These are phyloP conservation scores for Candida piceae DNA, from an alignment of 805 yeast species.

Conservation along the genomic window DNA sequence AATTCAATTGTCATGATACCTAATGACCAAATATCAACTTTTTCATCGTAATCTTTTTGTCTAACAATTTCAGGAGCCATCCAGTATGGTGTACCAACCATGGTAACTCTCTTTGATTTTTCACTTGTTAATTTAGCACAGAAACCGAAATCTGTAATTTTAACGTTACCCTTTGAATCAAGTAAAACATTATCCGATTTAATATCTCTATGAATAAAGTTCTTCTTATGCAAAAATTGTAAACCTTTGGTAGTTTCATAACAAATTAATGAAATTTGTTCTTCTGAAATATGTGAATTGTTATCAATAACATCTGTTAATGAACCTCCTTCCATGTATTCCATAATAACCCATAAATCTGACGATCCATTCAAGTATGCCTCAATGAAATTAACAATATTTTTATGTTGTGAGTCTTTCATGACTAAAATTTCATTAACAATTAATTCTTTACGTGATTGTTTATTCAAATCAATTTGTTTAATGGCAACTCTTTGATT, in stretches of 20 bases:
- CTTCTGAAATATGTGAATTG: slow-evolving; percentile 72
- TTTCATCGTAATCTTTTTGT: slow-evolving; percentile 91
- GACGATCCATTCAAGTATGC: slow-evolving; percentile 74
- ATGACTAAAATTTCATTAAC: slow-evolving; percentile 94
- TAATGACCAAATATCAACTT: slow-evolving; percentile 95
- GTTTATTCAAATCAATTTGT: slow-evolving; percentile 88
- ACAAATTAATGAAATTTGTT: slow-evolving; percentile 89
- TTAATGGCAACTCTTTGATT: slow-evolving; percentile 85
- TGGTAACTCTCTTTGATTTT: slow-evolving; percentile 85
- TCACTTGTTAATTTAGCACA: slow-evolving; percentile 89
- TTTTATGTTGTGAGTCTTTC: slow-evolving; percentile 92
- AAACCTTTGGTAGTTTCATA: slow-evolving; percentile 87
- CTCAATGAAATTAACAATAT: slow-evolving; percentile 91
- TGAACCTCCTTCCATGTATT: slow-evolving; percentile 98
- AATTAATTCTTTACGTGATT: slow-evolving; percentile 91
- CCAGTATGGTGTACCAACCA: slow-evolving; percentile 99
- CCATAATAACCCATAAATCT: slow-evolving; percentile 99
- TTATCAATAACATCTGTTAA: slow-evolving; percentile 93
- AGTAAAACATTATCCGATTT: slow-evolving; percentile 92
- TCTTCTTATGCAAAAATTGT: slow-evolving; percentile 85
- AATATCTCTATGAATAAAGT: slow-evolving; percentile 94
- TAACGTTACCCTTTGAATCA: slow-evolving; percentile 78
- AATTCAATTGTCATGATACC: slow-evolving; percentile 98
- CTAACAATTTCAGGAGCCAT: slow-evolving; percentile 99
- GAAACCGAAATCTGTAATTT: slow-evolving; percentile 92